Conservation (phyloP, 768 basidiomycete species). For the Psilocybe cyanescens region DNA sequence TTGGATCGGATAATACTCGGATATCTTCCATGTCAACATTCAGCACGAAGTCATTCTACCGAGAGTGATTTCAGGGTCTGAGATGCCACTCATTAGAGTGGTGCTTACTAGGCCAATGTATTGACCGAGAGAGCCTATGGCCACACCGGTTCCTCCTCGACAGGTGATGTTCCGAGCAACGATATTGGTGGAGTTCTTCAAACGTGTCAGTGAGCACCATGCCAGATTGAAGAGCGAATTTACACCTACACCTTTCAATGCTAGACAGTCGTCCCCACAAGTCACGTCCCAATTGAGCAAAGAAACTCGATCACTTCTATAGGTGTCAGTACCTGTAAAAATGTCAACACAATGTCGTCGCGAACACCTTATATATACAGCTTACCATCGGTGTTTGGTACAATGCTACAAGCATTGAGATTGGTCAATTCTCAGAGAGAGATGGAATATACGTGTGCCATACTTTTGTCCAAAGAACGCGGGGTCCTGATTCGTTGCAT, state of each 20-base stretch:
- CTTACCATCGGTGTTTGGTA: constrained; percentile 63
- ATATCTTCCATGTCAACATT: constrained; percentile 52
- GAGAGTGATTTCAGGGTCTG: neutral
- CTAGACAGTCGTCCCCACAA: constrained; percentile 66
- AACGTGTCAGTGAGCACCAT: neutral
- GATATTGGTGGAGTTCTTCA: constrained; percentile 60
- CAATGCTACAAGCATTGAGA: constrained; percentile 21
- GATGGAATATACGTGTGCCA: neutral
- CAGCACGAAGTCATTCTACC: constrained; percentile 55
- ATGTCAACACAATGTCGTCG: neutral
- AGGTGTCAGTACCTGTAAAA: constrained; percentile 54
- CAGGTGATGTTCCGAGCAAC: constrained; percentile 52
- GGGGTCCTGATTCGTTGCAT: constrained; percentile 60
- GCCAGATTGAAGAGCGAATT: neutral
- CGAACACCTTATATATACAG: too few relatives aligned
- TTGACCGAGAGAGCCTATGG: constrained; percentile 63
- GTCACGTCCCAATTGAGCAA: constrained; percentile 64
- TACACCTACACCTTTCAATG: constrained; percentile 58
- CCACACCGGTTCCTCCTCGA: constrained; percentile 64
- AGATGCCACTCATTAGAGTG: neutral
- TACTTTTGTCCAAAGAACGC: constrained; percentile 54
- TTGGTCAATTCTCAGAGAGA: neutral
- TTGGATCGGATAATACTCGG: neutral
- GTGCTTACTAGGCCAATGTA: constrained; percentile 50
- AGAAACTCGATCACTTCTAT: constrained; percentile 49